Conservation (phyloP, 2,329 filamentous ascomycete genomes). For the Eutypella sp. region DNA sequence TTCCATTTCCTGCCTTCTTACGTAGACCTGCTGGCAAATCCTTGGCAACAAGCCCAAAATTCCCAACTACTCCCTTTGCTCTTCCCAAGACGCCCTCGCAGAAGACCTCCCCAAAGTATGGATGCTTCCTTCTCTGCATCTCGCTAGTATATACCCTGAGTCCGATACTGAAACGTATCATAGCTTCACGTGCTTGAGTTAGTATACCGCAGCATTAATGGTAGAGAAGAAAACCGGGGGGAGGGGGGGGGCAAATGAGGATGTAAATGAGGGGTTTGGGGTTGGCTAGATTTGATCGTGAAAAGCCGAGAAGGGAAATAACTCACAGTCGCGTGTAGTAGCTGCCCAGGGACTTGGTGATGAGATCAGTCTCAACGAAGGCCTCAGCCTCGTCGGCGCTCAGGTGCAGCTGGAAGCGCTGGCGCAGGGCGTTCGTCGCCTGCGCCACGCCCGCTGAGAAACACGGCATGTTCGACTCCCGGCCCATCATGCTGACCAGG, state of each 20-base stretch:
- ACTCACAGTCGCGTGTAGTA: conserved; percentile 81
- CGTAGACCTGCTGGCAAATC: no score
- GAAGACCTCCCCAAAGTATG: no score
- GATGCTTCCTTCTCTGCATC: conserved; percentile 9
- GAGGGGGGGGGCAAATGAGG: neutral
- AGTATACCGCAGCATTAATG: conserved; percentile 7
- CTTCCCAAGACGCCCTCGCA: no score
- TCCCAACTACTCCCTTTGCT: neutral
- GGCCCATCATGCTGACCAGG: conserved; percentile 79
- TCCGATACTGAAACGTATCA: conserved; percentile 83
- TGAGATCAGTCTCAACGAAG: conserved; percentile 74
- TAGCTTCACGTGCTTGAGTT: conserved; percentile 50
- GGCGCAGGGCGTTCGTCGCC: conserved; percentile 63
- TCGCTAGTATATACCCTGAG: conserved; percentile 74
- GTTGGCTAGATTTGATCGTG: no score
- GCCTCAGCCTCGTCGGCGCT: conserved; percentile 76
- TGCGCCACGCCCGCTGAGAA: conserved; percentile 69
- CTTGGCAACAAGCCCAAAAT: neutral
- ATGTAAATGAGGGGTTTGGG: neutral
- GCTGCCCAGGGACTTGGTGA: conserved; percentile 76
- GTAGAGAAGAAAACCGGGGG: conserved; percentile 6
- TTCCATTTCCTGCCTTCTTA: no score
- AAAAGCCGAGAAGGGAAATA: neutral
- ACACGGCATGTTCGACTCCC: conserved; percentile 79
- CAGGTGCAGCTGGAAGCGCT: conserved; percentile 76